phyloP scores from a whole-genome alignment of 1,284 basidiomycete genomes.

The Microbotryomycetes sp. region DNA sequence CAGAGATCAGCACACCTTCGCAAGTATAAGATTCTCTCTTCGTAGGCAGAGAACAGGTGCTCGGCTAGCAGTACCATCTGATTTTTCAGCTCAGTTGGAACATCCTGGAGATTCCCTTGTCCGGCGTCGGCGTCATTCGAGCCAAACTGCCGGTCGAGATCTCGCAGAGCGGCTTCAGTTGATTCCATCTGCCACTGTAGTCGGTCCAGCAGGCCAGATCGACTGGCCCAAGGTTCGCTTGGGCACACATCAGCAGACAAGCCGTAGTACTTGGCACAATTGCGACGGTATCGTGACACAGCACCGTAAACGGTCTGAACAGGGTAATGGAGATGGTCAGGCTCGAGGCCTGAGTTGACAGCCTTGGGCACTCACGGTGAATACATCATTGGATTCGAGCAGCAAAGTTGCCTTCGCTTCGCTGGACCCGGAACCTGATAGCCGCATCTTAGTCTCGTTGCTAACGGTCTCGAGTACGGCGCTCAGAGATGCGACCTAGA shows the following conservation, averaged over 20 bases:
- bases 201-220: slow-evolving; percentile 57
- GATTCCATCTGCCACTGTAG: slow-evolving; percentile 64
- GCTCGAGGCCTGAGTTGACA: no score
- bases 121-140: slow-evolving; percentile 36
- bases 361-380: slow-evolving; percentile 50
- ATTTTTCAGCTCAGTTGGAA: slow-evolving; percentile 40
- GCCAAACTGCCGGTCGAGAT: slow-evolving; percentile 47
- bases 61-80: slow-evolving; percentile 44
- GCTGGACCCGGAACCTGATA: slow-evolving; percentile 32
- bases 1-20: slow-evolving; percentile 26
- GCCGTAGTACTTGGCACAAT: slow-evolving; percentile 66
- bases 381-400: slow-evolving; percentile 64
- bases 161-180: slow-evolving; percentile 50
- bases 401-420: slow-evolving; percentile 46
- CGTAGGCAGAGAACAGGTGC: slow-evolving; percentile 39
- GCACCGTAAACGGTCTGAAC: slow-evolving; percentile 61
- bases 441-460: slow-evolving; percentile 32
- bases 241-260: slow-evolving; percentile 52
- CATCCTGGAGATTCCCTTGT: slow-evolving; percentile 35
- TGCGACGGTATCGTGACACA: slow-evolving; percentile 63
- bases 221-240: slow-evolving; percentile 73
- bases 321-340: no score
- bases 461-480: slow-evolving; percentile 40
- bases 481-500: slow-evolving; percentile 37
- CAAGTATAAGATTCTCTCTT: slow-evolving; percentile 41